Conservation (phyloP, 306 rosid genomes). For the Pueraria montana region DNA sequence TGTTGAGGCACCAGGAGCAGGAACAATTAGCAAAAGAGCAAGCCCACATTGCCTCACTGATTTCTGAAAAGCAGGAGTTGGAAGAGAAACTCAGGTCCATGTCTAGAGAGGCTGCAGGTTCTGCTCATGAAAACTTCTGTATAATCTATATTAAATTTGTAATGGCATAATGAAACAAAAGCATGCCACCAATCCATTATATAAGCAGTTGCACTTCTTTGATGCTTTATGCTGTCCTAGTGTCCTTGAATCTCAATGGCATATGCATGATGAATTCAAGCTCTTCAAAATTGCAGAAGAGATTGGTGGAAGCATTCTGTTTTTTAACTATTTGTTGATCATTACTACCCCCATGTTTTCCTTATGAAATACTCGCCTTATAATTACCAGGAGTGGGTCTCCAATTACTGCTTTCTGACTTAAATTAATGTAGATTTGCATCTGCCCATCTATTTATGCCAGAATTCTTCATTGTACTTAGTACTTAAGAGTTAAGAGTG, state of each 20-base stretch:
- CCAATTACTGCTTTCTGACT: conserved; percentile 19
- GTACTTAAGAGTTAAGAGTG: not conserved
- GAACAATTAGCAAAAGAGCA: conserved; percentile 78
- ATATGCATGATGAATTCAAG: conserved; percentile 13
- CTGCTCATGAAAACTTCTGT: conserved; percentile 31
- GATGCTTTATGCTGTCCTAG: conserved; percentile 20
- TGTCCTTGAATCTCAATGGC: conserved; percentile 16
- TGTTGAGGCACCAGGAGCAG: conserved; percentile 87
- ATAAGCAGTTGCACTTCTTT: conserved; percentile 23
- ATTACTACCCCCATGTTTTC: conserved; percentile 30
- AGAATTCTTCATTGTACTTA: not conserved
- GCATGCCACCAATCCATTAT: conserved; percentile 3
- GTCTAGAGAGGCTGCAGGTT: conserved; percentile 71
- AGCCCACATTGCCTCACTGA: conserved; percentile 59
- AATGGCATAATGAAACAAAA: conserved; percentile 35
- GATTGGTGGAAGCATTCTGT: conserved; percentile 36
- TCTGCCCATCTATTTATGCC: not conserved
- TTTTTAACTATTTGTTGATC: conserved; percentile 24
- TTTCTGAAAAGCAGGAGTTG: conserved; percentile 83
- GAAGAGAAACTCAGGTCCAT: conserved; percentile 75
- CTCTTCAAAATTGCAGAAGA: conserved; percentile 12
- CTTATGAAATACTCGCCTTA: conserved; percentile 3
- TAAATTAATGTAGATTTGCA: conserved; percentile 27
- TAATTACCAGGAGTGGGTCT: conserved; percentile 14
- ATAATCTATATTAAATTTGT: conserved; percentile 14